These are phyloP conservation scores for Rhizopogon vulgaris DNA, from an alignment of 768 basidiomycete genomes.

Conservation along the genomic window DNA sequence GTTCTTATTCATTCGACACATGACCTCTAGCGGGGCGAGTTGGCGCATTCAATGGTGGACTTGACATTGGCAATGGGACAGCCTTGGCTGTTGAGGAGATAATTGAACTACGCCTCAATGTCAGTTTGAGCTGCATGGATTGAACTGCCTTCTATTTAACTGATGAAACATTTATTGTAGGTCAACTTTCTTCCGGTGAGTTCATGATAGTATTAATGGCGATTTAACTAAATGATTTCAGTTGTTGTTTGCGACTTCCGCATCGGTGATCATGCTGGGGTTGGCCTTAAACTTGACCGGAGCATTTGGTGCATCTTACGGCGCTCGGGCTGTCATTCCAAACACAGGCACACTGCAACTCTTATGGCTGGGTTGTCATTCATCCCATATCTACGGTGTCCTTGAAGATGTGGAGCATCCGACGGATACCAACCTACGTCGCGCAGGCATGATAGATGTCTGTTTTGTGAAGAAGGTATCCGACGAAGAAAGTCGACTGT, in stretches of 20 bases:
- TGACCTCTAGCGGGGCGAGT: not conserved
- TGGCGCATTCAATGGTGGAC: not conserved
- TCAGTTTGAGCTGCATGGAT: not conserved
- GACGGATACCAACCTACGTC: not conserved
- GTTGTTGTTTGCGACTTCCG: conserved; percentile 1
- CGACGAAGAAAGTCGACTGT: not conserved
- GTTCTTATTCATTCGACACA: not conserved
- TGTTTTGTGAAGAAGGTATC: not conserved
- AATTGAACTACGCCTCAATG: not conserved
- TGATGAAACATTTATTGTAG: not conserved
- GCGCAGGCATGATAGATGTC: not conserved
- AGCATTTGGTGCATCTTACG: not conserved
- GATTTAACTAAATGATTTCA: not conserved
- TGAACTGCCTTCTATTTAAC: not conserved
- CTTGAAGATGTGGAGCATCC: not conserved
- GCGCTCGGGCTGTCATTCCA: not conserved
- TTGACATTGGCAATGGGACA: not conserved
- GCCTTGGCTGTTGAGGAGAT: not conserved
- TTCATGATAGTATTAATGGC: not conserved
- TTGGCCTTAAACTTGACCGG: not conserved
- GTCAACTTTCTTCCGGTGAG: conserved; percentile 3
- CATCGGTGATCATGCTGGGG: not conserved
- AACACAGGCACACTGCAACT: not conserved
- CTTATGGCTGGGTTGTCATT: not conserved
- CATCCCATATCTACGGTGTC: not conserved